Base-by-base conservation (phyloP, 495 filamentous ascomycete species). In the Penicillium diatomitis region DNA sequence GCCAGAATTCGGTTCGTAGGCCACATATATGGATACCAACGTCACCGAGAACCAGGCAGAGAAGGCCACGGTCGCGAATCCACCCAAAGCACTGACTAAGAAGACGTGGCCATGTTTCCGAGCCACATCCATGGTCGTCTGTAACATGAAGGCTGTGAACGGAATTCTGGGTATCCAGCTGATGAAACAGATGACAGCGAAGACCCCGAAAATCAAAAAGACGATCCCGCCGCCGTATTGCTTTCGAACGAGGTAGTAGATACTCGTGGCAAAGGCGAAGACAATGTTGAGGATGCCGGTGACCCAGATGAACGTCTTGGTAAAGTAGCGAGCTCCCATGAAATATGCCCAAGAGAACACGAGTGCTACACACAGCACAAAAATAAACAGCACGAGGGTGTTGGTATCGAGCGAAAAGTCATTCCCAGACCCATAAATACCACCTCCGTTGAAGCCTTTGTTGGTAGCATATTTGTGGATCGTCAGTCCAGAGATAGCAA, bases 271-370 rank as follows among this genome's bases (percentile, higher is more conserved):
- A 31, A 87, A 65, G 30, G 83, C 82, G 49, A 84, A 78, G 27
- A 82, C 70, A 43, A 85, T 80, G 48, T 87, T 82, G 38, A 85
- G 51, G 43, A 86, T 82, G 12, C 82, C 80, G 1, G 90, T 94
- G 44, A 84, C 82, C 85, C 87, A 95, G 57, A 96, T 90, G 53
- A 91, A 88, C 55, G 88, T 80, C 61, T 95, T 95, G 4, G 90
- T 90, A 52, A 91, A 95, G 45, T 76, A 71, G 39, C 91, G 81
- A 35, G 87, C 88, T 8, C 84, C 65, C 58, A 81, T 75, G 51
- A 95, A 83, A 60, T 95, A 96, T 10, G 62, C 74, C 61, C 79
- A 87, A 31, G 86, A 88, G 28, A 94, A 71, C 2, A 84, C 76
- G 11, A 90, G 74, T 5, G 88, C 84, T 37, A 86, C 74, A 28